phyloP scores from a whole-genome alignment of 805 yeast genomes.

The Lipomyces starkeyi region DNA sequence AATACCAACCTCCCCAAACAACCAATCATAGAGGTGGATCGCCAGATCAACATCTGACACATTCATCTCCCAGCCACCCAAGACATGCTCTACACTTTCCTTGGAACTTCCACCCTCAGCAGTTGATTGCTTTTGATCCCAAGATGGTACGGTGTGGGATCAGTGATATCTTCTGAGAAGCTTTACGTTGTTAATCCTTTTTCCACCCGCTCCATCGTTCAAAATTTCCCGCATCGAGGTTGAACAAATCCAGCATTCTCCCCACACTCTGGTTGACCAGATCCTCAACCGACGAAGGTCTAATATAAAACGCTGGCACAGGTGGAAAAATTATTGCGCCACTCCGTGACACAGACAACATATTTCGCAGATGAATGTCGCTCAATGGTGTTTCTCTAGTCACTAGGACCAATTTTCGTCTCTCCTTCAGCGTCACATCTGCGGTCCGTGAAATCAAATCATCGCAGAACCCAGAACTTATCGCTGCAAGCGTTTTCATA shows the following conservation, averaged over 20 bases:
- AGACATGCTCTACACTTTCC: no score
- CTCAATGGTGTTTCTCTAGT: not conserved
- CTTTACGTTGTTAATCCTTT: not conserved
- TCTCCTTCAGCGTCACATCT: not conserved
- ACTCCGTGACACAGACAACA: slow-evolving; percentile 3
- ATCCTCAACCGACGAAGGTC: slow-evolving; percentile 3
- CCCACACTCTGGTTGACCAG: slow-evolving; percentile 1
- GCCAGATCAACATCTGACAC: slow-evolving; percentile 7
- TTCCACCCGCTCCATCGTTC: slow-evolving; percentile 3
- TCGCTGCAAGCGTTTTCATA: not conserved
- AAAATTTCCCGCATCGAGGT: not conserved
- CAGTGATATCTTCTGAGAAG: not conserved
- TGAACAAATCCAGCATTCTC: slow-evolving; percentile 2
- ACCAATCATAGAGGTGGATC: slow-evolving; percentile 8
- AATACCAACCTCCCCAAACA: slow-evolving; percentile 8
- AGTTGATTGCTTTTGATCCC: not conserved
- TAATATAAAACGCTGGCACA: not conserved
- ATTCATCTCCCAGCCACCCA: not conserved
- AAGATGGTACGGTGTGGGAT: not conserved
- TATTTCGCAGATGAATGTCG: not conserved
- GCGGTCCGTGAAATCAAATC: slow-evolving; percentile 1
- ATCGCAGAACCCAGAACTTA: not conserved
- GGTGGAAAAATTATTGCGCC: slow-evolving; percentile 1
- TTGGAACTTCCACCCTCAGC: not conserved
- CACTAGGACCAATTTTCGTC: not conserved